These are phyloP conservation scores for Zymoseptoria passerinii DNA, from an alignment of 2,329 filamentous ascomycete species.

Conservation along the genomic window DNA sequence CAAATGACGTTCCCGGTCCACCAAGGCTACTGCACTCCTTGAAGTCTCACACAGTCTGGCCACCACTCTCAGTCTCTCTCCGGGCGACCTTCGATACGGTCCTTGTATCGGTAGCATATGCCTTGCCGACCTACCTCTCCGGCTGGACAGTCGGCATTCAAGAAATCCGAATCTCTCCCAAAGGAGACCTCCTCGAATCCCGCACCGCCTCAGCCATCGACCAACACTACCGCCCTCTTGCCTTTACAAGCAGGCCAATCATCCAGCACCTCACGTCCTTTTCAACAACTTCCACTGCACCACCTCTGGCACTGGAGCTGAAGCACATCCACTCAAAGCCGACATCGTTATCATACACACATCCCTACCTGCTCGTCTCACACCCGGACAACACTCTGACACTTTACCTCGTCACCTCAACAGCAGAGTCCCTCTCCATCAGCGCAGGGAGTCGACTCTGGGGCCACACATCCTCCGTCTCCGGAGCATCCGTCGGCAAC, in stretches of 20 bases:
- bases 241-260: conserved; percentile 25
- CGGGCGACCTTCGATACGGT: conserved; percentile 56
- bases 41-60: conserved; percentile 68
- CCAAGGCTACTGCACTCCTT: conserved; percentile 66
- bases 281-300: conserved; percentile 5
- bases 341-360: conserved; percentile 48
- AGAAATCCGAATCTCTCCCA: conserved; percentile 60
- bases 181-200: conserved; percentile 42
- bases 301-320: conserved; percentile 17
- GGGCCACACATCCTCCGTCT: conserved; percentile 87
- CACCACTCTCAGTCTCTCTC: conserved; percentile 75
- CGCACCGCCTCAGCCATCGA: conserved; percentile 45
- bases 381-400: conserved; percentile 83
- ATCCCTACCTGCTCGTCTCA: conserved; percentile 78
- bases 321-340: conserved; percentile 34
- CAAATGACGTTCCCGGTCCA: conserved; percentile 21
- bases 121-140: conserved; percentile 63
- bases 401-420: conserved; percentile 72
- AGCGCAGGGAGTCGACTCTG: conserved; percentile 69
- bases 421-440: conserved; percentile 55
- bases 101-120: conserved; percentile 80
- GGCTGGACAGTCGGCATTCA: conserved; percentile 92
- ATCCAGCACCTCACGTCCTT: conserved; percentile 19
- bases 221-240: conserved; percentile 38
- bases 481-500: conserved; percentile 73